Evolutionary conservation across 345 rosid species (phyloP).

Genomic region (Gossypium ekmanianum): DNA sequence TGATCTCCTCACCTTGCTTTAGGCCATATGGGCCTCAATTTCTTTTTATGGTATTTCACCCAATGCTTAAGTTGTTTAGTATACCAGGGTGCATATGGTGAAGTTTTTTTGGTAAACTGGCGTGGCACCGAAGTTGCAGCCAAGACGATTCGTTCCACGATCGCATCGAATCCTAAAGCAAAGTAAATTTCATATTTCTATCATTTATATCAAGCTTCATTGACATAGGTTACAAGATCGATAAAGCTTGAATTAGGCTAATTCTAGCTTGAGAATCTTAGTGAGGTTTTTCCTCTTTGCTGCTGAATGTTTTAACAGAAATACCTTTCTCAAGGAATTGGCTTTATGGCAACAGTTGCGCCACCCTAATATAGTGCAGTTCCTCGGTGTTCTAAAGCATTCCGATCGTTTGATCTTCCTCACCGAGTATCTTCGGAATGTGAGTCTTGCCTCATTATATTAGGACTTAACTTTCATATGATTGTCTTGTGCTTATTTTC

Average conservation of each 20-base stretch:
- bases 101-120: constrained; percentile 61
- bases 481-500: constrained; percentile 18
- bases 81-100: constrained; percentile 57
- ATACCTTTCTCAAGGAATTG: constrained; percentile 50
- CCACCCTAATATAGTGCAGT: constrained; percentile 70
- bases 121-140: constrained; percentile 66
- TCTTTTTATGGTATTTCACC: constrained; percentile 4
- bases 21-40: neutral
- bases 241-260: neutral
- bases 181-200: constrained; percentile 35
- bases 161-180: constrained; percentile 58
- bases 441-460: constrained; percentile 25
- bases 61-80: constrained; percentile 4
- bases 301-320: constrained; percentile 24
- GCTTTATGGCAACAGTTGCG: constrained; percentile 61
- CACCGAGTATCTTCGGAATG: constrained; percentile 58
- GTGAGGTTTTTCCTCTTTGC: constrained; percentile 15
- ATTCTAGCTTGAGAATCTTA: neutral
- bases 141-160: constrained; percentile 61
- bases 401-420: constrained; percentile 56
- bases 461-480: neutral
- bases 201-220: neutral
- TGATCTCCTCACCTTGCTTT: neutral
- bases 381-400: constrained; percentile 61
- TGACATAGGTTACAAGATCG: neutral